phyloP scores from a whole-genome alignment of 305 asterid genomes.

The Ajuga reptans region DNA sequence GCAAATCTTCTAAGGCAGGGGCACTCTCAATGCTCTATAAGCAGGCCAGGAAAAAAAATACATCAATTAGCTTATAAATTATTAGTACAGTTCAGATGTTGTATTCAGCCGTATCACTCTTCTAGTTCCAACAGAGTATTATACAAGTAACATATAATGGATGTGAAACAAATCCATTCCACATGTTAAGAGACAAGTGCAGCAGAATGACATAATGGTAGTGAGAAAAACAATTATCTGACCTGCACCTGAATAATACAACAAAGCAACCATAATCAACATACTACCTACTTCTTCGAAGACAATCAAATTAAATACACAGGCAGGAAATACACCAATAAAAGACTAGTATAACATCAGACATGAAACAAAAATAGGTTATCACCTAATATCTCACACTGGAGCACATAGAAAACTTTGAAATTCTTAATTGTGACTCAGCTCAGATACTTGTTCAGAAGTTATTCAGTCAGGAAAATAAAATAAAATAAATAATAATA shows the following conservation, averaged over 20 bases:
- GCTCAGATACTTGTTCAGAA: constrained; percentile 5
- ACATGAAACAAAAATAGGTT: neutral
- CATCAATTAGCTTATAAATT: neutral
- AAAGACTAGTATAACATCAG: constrained; percentile 5
- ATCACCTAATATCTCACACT: neutral
- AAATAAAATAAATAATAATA: neutral
- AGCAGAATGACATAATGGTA: neutral
- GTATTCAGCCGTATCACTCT: constrained; percentile 12
- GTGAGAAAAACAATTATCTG: neutral
- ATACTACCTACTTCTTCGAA: neutral
- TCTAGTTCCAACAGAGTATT: neutral
- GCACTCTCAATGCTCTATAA: constrained; percentile 88
- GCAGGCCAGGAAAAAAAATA: constrained; percentile 17
- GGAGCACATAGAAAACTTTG: neutral
- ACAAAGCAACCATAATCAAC: constrained; percentile 3
- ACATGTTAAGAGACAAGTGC: constrained; percentile 1
- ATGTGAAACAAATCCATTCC: neutral
- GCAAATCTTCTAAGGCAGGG: constrained; percentile 91
- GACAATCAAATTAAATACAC: neutral
- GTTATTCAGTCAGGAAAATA: neutral
- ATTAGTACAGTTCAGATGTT: constrained; percentile 1
- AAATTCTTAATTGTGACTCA: too few species aligned
- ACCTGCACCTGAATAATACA: neutral
- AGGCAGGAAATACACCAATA: neutral
- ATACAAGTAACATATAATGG: neutral